These are phyloP conservation scores for Morella rubra DNA, from an alignment of 306 rosid genomes.

Conservation along the genomic window DNA sequence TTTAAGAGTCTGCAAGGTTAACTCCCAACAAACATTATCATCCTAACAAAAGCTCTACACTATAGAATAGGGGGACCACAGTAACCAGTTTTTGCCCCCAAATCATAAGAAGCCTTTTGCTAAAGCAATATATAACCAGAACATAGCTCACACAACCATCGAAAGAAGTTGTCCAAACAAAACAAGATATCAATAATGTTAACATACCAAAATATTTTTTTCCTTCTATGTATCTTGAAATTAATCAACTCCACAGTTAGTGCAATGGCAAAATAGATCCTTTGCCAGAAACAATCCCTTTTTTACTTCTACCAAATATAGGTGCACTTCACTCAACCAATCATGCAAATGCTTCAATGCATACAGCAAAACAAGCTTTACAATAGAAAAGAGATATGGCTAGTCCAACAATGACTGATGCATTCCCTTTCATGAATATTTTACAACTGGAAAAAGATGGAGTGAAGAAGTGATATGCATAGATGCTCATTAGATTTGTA, in stretches of 20 bases:
- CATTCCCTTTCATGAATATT: not conserved
- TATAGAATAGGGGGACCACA: not conserved
- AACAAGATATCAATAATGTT: not conserved
- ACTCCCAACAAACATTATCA: not conserved
- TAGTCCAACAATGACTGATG: not conserved
- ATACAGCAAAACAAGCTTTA: not conserved
- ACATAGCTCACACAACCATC: no score
- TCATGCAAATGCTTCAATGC: not conserved
- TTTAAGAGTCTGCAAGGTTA: constrained; percentile 50
- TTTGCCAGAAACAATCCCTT: not conserved
- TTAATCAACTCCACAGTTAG: not conserved
- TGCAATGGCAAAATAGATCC: not conserved
- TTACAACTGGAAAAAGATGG: not conserved
- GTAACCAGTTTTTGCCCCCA: no score
- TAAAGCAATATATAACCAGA: no score
- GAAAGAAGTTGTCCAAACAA: no score
- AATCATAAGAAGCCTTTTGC: no score
- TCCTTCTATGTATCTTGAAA: not conserved
- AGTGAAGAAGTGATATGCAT: not conserved
- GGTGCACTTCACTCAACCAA: not conserved
- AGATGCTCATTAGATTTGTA: not conserved
- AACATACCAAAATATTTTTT: not conserved
- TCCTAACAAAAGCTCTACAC: not conserved
- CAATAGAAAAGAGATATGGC: not conserved
- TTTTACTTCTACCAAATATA: not conserved